Conservation (phyloP, 2,329 filamentous ascomycete genomes). For the Ophiocordyceps robertsii region DNA sequence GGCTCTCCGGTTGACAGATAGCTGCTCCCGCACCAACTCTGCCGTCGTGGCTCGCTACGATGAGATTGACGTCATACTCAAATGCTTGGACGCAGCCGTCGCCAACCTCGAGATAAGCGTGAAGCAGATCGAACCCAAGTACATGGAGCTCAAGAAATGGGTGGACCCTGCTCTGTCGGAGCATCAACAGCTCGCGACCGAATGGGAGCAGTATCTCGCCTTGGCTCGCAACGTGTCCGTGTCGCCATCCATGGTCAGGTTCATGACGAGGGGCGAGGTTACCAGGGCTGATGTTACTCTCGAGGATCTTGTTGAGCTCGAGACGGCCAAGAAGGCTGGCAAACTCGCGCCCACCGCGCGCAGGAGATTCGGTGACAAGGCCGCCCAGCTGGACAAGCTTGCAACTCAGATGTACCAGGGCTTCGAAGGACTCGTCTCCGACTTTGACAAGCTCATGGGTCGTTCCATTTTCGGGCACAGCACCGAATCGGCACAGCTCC, state of each 20-base stretch:
- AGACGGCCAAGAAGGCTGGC: conserved; percentile 60
- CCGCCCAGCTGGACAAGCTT: conserved; percentile 46
- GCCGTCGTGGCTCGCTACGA: conserved; percentile 51
- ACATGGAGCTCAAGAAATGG: conserved; percentile 59
- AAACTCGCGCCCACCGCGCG: conserved; percentile 45
- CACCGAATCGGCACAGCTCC: conserved; percentile 52
- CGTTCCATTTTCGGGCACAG: conserved; percentile 42
- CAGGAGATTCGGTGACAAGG: conserved; percentile 44
- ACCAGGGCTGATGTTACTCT: conserved; percentile 42
- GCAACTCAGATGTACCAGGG: conserved; percentile 47
- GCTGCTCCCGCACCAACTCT: conserved; percentile 52
- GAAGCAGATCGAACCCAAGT: conserved; percentile 57
- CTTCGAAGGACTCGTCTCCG: conserved; percentile 47
- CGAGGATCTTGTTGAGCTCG: conserved; percentile 63
- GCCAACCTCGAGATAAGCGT: conserved; percentile 71
- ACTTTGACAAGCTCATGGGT: conserved; percentile 45
- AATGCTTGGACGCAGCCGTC: conserved; percentile 71
- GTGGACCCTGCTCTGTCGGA: conserved; percentile 53
- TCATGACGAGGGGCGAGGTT: conserved; percentile 40
- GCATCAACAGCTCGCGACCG: conserved; percentile 47
- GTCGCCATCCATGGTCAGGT: conserved; percentile 50
- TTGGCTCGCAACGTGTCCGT: conserved; percentile 52
- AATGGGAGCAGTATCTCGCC: conserved; percentile 56
- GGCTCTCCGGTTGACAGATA: conserved; percentile 57
- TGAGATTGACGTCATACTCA: conserved; percentile 64